Percentiles rank a stretch among this genome's conserved stretches.
Conservation (phyloP, 1,284 basidiomycete species). For the Rhodotorula sp. region DNA sequence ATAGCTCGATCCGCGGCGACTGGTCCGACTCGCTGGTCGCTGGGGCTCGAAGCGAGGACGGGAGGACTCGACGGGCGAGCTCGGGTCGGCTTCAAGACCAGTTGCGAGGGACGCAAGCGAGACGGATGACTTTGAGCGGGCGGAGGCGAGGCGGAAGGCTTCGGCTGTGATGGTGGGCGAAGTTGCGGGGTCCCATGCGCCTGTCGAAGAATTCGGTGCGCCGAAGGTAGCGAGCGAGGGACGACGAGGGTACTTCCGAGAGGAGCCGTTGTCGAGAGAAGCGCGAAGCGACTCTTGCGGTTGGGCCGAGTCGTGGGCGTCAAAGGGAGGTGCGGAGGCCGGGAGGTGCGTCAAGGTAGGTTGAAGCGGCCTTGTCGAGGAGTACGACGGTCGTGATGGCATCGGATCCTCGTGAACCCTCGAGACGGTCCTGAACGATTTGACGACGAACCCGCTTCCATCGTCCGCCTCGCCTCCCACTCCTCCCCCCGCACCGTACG, state of each 20-base stretch:
- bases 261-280: conserved; percentile 24
- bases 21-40: conserved; percentile 62
- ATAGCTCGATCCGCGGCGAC: conserved; percentile 49
- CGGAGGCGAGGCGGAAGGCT: conserved; percentile 33
- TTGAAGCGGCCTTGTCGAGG: not conserved
- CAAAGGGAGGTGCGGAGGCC: not conserved
- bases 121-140: conserved; percentile 24
- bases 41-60: conserved; percentile 37
- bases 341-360: not conserved
- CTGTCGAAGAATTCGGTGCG: not conserved
- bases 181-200: conserved; percentile 24
- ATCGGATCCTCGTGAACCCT: conserved; percentile 39
- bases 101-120: conserved; percentile 23
- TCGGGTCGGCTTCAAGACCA: not conserved
- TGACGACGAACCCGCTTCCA: conserved; percentile 33
- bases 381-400: not conserved
- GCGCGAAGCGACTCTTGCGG: conserved; percentile 23
- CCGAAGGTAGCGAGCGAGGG: conserved; percentile 23
- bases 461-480: conserved; percentile 3
- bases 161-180: conserved; percentile 40
- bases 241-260: conserved; percentile 12
- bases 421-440: conserved; percentile 37
- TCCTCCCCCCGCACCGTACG: not conserved
- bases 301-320: not conserved
- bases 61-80: not conserved